These are phyloP conservation scores for Mallotus repandus DNA, from an alignment of 441 rosid species.

Conservation along the genomic window DNA sequence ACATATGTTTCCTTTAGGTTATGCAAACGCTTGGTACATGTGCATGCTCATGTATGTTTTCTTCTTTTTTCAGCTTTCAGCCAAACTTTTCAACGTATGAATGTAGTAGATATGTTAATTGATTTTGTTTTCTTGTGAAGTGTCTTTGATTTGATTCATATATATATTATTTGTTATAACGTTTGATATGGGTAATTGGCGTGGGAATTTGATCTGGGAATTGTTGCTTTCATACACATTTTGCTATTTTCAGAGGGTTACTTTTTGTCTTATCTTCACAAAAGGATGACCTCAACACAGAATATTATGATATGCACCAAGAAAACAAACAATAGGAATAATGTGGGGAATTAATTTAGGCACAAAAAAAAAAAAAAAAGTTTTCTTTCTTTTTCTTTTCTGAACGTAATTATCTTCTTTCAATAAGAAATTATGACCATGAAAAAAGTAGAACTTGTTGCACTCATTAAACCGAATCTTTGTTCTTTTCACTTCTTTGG, in stretches of 20 bases:
- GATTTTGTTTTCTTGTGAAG: constrained; percentile 2
- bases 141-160: neutral
- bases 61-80: neutral
- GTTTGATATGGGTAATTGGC: constrained; percentile 24
- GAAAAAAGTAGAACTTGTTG: neutral
- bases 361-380: neutral
- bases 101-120: neutral
- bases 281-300: constrained; percentile 19
- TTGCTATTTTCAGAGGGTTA: constrained; percentile 15
- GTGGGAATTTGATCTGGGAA: constrained; percentile 23
- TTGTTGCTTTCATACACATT: constrained; percentile 21
- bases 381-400: neutral
- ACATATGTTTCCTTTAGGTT: constrained; percentile 29
- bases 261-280: constrained; percentile 16
- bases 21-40: constrained; percentile 28
- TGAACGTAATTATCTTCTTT: too few species aligned
- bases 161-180: constrained; percentile 22
- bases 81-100: constrained; percentile 23
- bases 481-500: too few species aligned
- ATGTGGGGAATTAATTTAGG: neutral
- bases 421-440: neutral
- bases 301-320: constrained; percentile 19
- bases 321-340: constrained; percentile 1
- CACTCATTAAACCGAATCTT: too few species aligned
- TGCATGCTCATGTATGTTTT: neutral